Conservation (phyloP, 2,329 filamentous ascomycete genomes). For the Beauveria sp. region DNA sequence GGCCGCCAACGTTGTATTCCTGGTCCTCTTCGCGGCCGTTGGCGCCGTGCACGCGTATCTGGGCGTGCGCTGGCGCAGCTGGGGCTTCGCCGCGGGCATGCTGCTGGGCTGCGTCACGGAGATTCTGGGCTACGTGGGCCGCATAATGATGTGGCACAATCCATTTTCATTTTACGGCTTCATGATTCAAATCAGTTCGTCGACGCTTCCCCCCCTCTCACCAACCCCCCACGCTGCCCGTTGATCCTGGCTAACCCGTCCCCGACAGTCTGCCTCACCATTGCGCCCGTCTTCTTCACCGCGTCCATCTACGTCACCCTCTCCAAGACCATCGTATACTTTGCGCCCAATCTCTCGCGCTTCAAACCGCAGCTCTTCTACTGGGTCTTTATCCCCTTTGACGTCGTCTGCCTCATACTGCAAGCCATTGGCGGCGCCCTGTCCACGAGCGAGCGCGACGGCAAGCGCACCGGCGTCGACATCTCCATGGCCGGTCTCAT, state of each 20-base stretch:
- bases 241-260: background rate
- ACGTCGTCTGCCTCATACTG: conserved; percentile 47
- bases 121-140: conserved; percentile 54
- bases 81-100: conserved; percentile 45
- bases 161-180: conserved; percentile 53
- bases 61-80: conserved; percentile 39
- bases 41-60: conserved; percentile 33
- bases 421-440: conserved; percentile 51
- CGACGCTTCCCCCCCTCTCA: conserved; percentile 13
- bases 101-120: conserved; percentile 48
- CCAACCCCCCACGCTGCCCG: background rate
- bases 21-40: conserved; percentile 39
- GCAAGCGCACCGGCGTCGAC: conserved; percentile 32
- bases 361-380: conserved; percentile 35
- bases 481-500: conserved; percentile 44
- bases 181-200: conserved; percentile 55
- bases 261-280: conserved; percentile 44
- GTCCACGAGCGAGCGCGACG: conserved; percentile 28
- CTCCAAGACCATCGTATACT: conserved; percentile 31
- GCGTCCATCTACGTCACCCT: conserved; percentile 62
- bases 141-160: conserved; percentile 49
- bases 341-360: conserved; percentile 33
- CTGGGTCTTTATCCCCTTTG: conserved; percentile 47
- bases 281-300: conserved; percentile 39
- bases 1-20: conserved; percentile 43